Percentiles rank a stretch among this genome's conserved stretches.
Conservation (phyloP, 106 monocot genomes). For the Phalaenopsis aphrodite region DNA sequence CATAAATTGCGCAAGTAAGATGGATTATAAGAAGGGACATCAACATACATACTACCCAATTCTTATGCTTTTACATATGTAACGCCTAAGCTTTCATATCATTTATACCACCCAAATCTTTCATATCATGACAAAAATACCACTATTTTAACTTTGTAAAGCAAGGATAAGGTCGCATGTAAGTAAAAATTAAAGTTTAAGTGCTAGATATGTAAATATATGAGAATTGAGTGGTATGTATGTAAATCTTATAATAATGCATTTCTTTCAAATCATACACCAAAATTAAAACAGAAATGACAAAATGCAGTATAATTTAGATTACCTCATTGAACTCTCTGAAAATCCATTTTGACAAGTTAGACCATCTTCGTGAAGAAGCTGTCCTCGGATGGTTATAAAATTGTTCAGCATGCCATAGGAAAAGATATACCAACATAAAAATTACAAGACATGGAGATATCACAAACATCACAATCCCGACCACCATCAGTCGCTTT, state of each 20-base stretch:
- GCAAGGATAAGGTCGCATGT: no score
- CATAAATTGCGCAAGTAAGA: not conserved
- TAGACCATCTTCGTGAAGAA: slow-evolving; percentile 93
- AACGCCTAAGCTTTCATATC: no score
- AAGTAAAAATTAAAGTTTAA: no score
- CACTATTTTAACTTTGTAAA: no score
- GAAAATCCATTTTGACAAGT: slow-evolving; percentile 91
- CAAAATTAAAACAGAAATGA: not conserved
- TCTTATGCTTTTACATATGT: no score
- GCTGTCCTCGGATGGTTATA: slow-evolving; percentile 96
- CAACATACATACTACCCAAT: no score
- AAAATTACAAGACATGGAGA: slow-evolving; percentile 93
- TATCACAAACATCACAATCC: slow-evolving; percentile 68
- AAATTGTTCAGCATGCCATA: slow-evolving; percentile 93
- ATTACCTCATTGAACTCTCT: slow-evolving; percentile 97
- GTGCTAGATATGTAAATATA: no score
- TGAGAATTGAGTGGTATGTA: no score
- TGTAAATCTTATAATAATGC: not conserved
- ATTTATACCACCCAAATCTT: no score
- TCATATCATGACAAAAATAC: no score
- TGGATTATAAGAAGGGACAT: not conserved
- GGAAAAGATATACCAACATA: slow-evolving; percentile 85
- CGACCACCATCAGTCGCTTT: slow-evolving; percentile 62
- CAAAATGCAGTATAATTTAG: not conserved
- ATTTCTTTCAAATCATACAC: not conserved